Conservation (phyloP, 2,329 filamentous ascomycete species). For the Teratosphaeria pseudoeucalypti region DNA sequence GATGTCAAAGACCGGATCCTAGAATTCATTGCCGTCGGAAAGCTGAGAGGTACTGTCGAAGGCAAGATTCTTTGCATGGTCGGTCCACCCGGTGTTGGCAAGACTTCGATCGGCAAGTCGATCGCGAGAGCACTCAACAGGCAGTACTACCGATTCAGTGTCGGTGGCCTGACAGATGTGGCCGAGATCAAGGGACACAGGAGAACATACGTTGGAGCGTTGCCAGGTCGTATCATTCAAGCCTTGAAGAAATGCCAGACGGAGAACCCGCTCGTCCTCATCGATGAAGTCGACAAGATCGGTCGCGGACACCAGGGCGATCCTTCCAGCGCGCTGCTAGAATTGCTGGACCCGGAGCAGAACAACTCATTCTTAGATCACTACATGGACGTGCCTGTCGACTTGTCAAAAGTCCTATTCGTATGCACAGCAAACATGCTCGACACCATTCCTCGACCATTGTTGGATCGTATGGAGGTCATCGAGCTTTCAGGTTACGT, state of each 20-base stretch:
- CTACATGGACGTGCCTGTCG: constrained; percentile 96
- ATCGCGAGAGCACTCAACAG: constrained; percentile 90
- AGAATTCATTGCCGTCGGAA: constrained; percentile 96
- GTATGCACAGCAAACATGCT: constrained; percentile 99
- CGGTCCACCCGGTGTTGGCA: constrained; percentile 91
- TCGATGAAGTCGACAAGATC: constrained; percentile 98
- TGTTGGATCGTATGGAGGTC: constrained; percentile 95
- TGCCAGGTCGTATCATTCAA: constrained; percentile 94
- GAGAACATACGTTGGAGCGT: constrained; percentile 87
- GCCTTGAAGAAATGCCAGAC: constrained; percentile 98
- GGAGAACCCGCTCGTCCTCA: constrained; percentile 90
- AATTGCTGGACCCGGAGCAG: constrained; percentile 91
- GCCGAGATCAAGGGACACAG: constrained; percentile 98
- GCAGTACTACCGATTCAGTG: constrained; percentile 96
- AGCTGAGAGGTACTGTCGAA: constrained; percentile 91
- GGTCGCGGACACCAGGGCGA: constrained; percentile 93
- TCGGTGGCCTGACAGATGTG: constrained; percentile 91
- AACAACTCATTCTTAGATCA: constrained; percentile 96
- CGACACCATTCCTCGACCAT: constrained; percentile 87
- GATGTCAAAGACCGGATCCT: constrained; percentile 98
- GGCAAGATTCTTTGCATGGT: constrained; percentile 98
- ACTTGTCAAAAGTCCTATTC: constrained; percentile 93
- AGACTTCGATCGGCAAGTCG: constrained; percentile 97
- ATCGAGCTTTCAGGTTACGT: constrained; percentile 95
- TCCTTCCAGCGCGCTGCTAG: constrained; percentile 84